phyloP scores from a whole-genome alignment of 805 yeast species.

The Yamadazyma philogaea region DNA sequence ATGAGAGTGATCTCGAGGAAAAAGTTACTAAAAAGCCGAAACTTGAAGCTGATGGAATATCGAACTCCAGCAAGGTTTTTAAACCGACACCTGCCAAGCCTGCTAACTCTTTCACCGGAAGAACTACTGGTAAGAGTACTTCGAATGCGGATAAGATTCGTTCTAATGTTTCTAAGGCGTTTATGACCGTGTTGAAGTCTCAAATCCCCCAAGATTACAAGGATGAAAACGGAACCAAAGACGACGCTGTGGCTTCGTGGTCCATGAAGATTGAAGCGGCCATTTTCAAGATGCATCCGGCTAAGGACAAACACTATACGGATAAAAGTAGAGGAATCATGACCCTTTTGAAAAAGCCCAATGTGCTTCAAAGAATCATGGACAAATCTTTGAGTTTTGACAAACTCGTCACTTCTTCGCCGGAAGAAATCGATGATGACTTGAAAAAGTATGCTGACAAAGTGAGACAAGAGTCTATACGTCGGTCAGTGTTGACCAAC shows the following conservation, averaged over 20 bases:
- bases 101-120: not conserved
- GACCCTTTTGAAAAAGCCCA: conserved; percentile 47
- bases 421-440: conserved; percentile 80
- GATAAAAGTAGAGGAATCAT: conserved; percentile 62
- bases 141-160: conserved; percentile 33
- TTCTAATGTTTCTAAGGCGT: conserved; percentile 50
- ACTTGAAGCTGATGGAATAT: not conserved
- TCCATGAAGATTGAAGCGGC: conserved; percentile 52
- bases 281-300: conserved; percentile 35
- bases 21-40: not conserved
- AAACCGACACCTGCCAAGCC: not conserved
- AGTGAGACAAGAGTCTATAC: conserved; percentile 65
- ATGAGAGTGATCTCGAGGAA: not conserved
- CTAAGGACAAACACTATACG: conserved; percentile 47
- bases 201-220: conserved; percentile 36
- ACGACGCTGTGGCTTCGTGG: conserved; percentile 41
- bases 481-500: conserved; percentile 62
- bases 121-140: not conserved
- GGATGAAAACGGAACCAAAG: conserved; percentile 21
- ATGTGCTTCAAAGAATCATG: conserved; percentile 56
- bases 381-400: conserved; percentile 51
- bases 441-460: conserved; percentile 65
- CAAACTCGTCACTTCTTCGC: conserved; percentile 60
- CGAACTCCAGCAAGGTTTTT: not conserved
- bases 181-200: conserved; percentile 41